Conservation (phyloP, 2,329 filamentous ascomycete species). For the Fusarium nanum region DNA sequence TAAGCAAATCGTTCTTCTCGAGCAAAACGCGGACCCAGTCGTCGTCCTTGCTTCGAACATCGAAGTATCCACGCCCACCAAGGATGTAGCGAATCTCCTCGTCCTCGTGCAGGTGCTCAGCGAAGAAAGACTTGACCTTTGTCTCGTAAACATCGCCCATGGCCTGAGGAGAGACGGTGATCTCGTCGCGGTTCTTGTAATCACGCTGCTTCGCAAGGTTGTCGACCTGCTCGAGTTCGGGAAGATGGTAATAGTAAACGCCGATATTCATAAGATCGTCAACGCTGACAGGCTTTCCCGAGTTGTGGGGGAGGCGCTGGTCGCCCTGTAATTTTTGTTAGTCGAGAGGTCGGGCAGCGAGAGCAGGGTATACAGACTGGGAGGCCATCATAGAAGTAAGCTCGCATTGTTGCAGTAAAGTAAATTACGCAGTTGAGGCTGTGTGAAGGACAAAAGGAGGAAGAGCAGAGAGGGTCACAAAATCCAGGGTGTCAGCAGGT, state of each 20-base stretch:
- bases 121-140: conserved; percentile 93
- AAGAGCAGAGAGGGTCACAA: neutral
- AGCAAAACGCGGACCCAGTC: conserved; percentile 89
- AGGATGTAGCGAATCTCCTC: conserved; percentile 97
- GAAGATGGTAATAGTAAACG: conserved; percentile 80
- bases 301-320: conserved; percentile 91
- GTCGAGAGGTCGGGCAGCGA: neutral
- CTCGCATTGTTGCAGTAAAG: conserved; percentile 59
- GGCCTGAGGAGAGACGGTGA: conserved; percentile 84
- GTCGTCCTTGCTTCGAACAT: conserved; percentile 84
- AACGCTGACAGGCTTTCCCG: conserved; percentile 74
- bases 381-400: conserved; percentile 68
- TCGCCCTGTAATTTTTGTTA: conserved; percentile 73
- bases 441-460: neutral
- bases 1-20: conserved; percentile 89
- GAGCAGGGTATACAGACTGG: conserved; percentile 56
- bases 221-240: conserved; percentile 75
- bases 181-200: conserved; percentile 96
- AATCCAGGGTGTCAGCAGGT: conserved; percentile 13
- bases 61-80: conserved; percentile 90
- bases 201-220: conserved; percentile 77
- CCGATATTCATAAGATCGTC: conserved; percentile 78
- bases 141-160: conserved; percentile 91
- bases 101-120: conserved; percentile 96
- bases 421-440: neutral